phyloP scores from a whole-genome alignment of 2,329 filamentous ascomycete genomes.

The Zymoseptoria passerinii region DNA sequence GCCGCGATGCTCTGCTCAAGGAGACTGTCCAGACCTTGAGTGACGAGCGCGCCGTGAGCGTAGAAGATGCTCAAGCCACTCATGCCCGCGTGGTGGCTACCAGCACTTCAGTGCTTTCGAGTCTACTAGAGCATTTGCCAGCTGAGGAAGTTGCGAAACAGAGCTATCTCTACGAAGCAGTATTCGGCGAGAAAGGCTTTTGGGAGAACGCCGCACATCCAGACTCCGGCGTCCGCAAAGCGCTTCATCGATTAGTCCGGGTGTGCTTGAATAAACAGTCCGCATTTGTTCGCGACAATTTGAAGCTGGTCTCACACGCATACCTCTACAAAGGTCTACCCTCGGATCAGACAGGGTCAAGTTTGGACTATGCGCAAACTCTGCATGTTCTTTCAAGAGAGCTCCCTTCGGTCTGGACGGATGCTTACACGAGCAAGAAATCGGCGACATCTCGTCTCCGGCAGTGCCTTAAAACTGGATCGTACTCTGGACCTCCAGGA shows the following conservation, averaged over 20 bases:
- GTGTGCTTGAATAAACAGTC: conserved; percentile 43
- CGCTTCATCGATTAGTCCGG: conserved; percentile 49
- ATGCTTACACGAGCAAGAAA: conserved; percentile 51
- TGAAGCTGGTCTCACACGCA: conserved; percentile 54
- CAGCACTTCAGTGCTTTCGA: conserved; percentile 47
- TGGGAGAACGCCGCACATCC: conserved; percentile 52
- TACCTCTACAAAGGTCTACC: conserved; percentile 69
- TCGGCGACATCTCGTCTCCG: conserved; percentile 52
- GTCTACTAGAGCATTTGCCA: conserved; percentile 41
- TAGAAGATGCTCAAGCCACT: conserved; percentile 79
- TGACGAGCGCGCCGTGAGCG: conserved; percentile 74
- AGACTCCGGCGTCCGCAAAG: conserved; percentile 51
- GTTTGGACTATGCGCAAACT: conserved; percentile 60
- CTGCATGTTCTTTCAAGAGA: conserved; percentile 57
- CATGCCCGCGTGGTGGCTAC: conserved; percentile 69
- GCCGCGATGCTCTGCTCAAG: conserved; percentile 63
- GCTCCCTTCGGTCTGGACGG: conserved; percentile 67
- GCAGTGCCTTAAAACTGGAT: conserved; percentile 72
- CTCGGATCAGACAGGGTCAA: conserved; percentile 64
- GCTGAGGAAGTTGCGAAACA: conserved; percentile 52
- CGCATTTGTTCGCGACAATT: conserved; percentile 29
- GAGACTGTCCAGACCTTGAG: conserved; percentile 78
- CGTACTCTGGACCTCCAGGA: conserved; percentile 61
- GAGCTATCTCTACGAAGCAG: conserved; percentile 52
- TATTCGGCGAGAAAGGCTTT: conserved; percentile 55